Evolutionary conservation across 805 yeast genomes (phyloP), one percentile per base, ranked within the genome.

Genomic region (Isabelozyma heimii): DNA sequence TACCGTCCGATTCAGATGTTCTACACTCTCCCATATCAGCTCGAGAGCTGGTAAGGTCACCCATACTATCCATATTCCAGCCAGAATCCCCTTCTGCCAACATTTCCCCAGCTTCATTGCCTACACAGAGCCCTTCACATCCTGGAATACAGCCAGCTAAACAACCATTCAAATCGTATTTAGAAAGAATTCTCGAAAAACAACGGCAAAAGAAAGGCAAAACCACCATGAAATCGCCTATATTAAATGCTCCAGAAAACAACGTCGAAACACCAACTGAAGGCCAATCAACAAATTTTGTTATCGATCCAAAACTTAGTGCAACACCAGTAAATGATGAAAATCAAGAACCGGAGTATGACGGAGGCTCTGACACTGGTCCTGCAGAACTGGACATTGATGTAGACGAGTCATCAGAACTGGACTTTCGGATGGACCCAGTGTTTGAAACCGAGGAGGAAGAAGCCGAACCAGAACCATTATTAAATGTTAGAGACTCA

Each of bases 181-280:
- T 70, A 13, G 72, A 70, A 44, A 60, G 62, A 37, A 68, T 69
- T 17, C 47, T 69, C 12, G 66, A 61, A 6, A 52, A 59, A 3
- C 62, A 56, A 35, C 51, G 54, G 9, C 44, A 53, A 10, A 55
- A 51, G 20, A 51, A 49, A 13, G 35, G 35, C 26, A 45, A 49
- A 8, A 45, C 46, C 3, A 45, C 46, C 3, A 16, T 40, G 20
- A 26, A 27, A 5, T 20, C 7, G 5, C 24, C 9, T 10, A 13
- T 38, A 15, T 13, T 13, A 8, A 5, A 30, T 30, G 35, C n/a
- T 9, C 8, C 35, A 10, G 35, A 30, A 30, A 30, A 3, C n/a
- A 10, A 30, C n/a, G 8, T 30, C 35, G 35, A 24, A 28, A 26
- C 9, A 12, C 17, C 15, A 26, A 15, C 9, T 42, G 43, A 37